Base-by-base conservation (phyloP, 2,329 filamentous ascomycete species). In the Hypomyces perniciosus region DNA sequence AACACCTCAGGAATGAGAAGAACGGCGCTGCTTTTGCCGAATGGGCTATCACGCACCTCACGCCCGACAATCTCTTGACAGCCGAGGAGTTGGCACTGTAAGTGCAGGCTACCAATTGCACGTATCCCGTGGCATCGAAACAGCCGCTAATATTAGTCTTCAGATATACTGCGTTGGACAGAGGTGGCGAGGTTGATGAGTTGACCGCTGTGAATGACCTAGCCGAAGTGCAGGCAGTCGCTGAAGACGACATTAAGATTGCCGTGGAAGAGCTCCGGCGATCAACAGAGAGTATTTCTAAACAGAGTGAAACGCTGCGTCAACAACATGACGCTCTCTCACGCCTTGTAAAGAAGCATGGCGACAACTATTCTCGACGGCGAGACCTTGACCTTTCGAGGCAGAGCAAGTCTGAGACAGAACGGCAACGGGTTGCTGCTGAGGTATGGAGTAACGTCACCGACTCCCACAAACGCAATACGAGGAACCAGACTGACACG, bases 211-310 rank as follows among this genome's bases (percentile, higher is more conserved):
- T 68, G 35, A 67, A 75, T 50, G 73, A 80, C 56, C 57, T 77
- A n/a, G 68, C 72, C 4, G 59, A 69, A 31, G 66, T 77, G 33
- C 75, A 75, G 48, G 74, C 78, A 5, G 65, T 86, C 42, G 68
- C 72, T 10, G 83, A 87, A 51, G 69, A 77, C 28, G 82, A 87
- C 46, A 70, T 88, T 50, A 72, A 73, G 48, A 65, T 71, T 38
- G 85, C 85, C 12, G 81, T 86, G 45, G 74, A 78, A 3, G 79
- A 85, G 48, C 71, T 90, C n/a, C 75, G 79, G 53, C 72, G 72
- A 35, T 86, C 85, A 1, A 88, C 85, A 1, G 75, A 75, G 13
- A 77, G 76, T 13, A 85, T 88, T 29, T 74, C 79, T 54, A 78
- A 78, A 64, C 85, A 88, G 61, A 83, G 77, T 29, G 79, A 82